phyloP scores from a whole-genome alignment of 2,329 filamentous ascomycete species.

The Aspergillus aculeatinus region DNA sequence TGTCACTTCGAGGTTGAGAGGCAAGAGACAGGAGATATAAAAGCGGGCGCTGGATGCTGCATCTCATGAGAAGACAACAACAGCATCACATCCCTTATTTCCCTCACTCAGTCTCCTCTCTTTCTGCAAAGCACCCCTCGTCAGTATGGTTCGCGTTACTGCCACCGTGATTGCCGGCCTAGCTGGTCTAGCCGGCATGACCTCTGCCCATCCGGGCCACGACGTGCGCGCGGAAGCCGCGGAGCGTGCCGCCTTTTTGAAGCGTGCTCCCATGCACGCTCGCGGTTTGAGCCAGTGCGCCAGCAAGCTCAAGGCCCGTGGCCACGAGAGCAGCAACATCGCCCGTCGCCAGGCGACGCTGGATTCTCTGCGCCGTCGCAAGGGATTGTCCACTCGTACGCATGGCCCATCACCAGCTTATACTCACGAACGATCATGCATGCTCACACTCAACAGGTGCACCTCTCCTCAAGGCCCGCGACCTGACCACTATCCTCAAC shows the following conservation, averaged over 20 bases:
- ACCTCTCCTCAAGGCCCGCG: constrained; percentile 32
- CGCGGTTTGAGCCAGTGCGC: constrained; percentile 50
- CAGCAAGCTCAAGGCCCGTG: constrained; percentile 48
- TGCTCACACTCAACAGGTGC: constrained; percentile 11
- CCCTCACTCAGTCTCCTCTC: background rate
- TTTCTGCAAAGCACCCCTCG: background rate
- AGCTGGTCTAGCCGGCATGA: constrained; percentile 26
- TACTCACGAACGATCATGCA: background rate
- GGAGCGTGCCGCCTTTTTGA: constrained; percentile 51
- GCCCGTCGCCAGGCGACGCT: constrained; percentile 47
- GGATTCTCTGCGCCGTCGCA: constrained; percentile 45
- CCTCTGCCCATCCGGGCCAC: constrained; percentile 51
- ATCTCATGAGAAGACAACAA: background rate
- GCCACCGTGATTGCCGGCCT: constrained; percentile 23
- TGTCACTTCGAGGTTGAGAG: no score
- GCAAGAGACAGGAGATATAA: background rate
- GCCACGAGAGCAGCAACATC: constrained; percentile 46
- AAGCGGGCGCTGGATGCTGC: background rate
- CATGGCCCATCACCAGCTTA: background rate
- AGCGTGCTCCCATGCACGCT: constrained; percentile 37
- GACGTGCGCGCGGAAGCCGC: constrained; percentile 50
- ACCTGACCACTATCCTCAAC: constrained; percentile 35
- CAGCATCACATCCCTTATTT: background rate
- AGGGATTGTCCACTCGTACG: constrained; percentile 33
- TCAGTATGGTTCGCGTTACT: constrained; percentile 20